Percentiles rank a stretch among this genome's conserved stretches.
These are phyloP conservation scores for Picochlorum costavermella DNA, from an alignment of 139 green algal species.

Conservation along the genomic window DNA sequence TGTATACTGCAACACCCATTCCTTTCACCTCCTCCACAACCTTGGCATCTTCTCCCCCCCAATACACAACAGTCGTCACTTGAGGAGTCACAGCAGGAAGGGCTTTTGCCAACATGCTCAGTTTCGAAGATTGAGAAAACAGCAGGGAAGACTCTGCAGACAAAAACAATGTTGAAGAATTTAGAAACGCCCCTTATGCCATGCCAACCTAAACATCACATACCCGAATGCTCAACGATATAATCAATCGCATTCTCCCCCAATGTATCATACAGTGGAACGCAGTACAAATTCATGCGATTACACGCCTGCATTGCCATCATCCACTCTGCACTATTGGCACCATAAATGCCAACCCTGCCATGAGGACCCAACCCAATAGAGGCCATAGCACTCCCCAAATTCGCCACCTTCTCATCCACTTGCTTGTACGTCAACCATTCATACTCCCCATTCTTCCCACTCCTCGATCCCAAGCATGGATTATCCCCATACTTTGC, in stretches of 20 bases:
- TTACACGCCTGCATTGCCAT: slow-evolving; percentile 92
- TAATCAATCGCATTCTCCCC: slow-evolving; percentile 85
- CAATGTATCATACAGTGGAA: slow-evolving; percentile 94
- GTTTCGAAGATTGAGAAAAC: slow-evolving; percentile 55
- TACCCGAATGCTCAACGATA: slow-evolving; percentile 72
- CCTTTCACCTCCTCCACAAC: slow-evolving; percentile 17
- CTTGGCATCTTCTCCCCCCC: slow-evolving; percentile 37
- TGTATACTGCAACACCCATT: slow-evolving; percentile 36
- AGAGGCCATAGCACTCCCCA: slow-evolving; percentile 33
- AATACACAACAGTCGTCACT: slow-evolving; percentile 73
- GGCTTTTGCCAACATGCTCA: slow-evolving; percentile 42
- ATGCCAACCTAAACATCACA: not conserved
- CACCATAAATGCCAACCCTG: slow-evolving; percentile 59
- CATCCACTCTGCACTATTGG: slow-evolving; percentile 90
- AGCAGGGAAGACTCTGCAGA: slow-evolving; percentile 34
- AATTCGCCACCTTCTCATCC: slow-evolving; percentile 12
- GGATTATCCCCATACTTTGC: slow-evolving; percentile 36
- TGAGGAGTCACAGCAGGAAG: slow-evolving; percentile 38
- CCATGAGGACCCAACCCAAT: slow-evolving; percentile 31
- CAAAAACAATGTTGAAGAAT: not conserved
- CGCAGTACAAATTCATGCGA: slow-evolving; percentile 66
- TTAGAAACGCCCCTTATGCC: not conserved
- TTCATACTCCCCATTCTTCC: slow-evolving; percentile 20
- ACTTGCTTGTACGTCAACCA: slow-evolving; percentile 46
- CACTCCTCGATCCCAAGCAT: slow-evolving; percentile 44